Evolutionary conservation across 108 stramenopile genomes (phyloP), one percentile per base, ranked within the genome.

Genomic region (Stephanodiscus minutulus): DNA sequence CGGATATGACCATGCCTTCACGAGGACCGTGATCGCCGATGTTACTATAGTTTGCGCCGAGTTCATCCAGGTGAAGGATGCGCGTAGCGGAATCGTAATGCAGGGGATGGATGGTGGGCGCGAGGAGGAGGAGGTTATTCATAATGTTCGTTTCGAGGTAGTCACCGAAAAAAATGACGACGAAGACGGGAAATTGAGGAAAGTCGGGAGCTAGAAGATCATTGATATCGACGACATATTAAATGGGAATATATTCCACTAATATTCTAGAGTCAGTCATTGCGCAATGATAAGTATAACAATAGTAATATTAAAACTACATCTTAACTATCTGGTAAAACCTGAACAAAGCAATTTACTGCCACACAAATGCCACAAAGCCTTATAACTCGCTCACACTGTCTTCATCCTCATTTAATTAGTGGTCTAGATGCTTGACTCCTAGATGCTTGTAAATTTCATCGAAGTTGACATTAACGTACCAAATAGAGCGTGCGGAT

Each of bases 101-200:
- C 64, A 65, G 39, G 77, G 77, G 9, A 79, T 79, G 77, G 49
- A 64, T 27, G 72, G 73, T 56, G 67, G 27, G 12, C 27, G 29
- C 1, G 79, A 62, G 25, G 78, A 61, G 59, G 79, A 80, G 33
- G 72, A 68, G 66, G 72, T 73, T 15, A 52, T 68, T 7, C 79
- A 80, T 64, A 39, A 68, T 18, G 79, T 73, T 5, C 66, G 79
- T n/a, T 80, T 80, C 73, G 72, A 80, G 56, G 79, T 80, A 1
- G 79, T 80, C n/a, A 80, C 79, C 2, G 79, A 80, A 25, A 68
- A 49, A 20, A 36, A 22, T 10, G 78, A 44, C 43, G 13, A 15
- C 15, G 43, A 60, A 15, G 57, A 43, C 17, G 77, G 68, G 5
- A 53, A 43, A 20, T 49, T 47, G 25, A 53, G 77, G 25, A 65